Conservation (phyloP, 2,329 filamentous ascomycete genomes). For the Colletotrichum melonis region DNA sequence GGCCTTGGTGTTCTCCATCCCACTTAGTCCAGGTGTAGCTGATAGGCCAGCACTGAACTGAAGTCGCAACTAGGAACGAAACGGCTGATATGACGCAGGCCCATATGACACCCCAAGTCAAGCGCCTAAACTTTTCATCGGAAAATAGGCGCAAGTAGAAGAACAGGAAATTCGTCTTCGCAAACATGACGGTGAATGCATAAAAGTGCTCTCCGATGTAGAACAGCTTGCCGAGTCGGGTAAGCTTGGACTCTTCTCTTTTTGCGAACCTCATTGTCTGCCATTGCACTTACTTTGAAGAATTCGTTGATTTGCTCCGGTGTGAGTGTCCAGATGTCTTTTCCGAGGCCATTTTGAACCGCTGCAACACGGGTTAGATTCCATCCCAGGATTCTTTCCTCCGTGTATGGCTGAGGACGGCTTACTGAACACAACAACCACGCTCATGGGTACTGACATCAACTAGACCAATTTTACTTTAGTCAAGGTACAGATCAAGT, state of each 20-base stretch:
- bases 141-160: constrained; percentile 66
- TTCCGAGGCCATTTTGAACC: constrained; percentile 51
- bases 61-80: constrained; percentile 50
- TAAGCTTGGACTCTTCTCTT: background rate
- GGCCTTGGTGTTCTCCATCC: constrained; percentile 57
- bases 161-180: constrained; percentile 59
- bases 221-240: constrained; percentile 40
- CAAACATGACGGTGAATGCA: constrained; percentile 52
- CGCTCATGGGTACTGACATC: constrained; percentile 24
- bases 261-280: too few species aligned
- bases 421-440: constrained; percentile 10
- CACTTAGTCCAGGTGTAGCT: constrained; percentile 61
- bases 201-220: constrained; percentile 53
- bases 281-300: constrained; percentile 2
- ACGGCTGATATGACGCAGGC: constrained; percentile 49
- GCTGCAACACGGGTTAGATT: background rate
- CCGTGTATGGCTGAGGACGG: too few species aligned
- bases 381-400: background rate
- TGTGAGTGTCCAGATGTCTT: constrained; percentile 58
- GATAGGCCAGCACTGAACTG: constrained; percentile 61
- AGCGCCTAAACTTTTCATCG: constrained; percentile 42
- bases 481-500: too few species aligned
- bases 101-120: constrained; percentile 52
- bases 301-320: constrained; percentile 53
- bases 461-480: background rate